phyloP scores from a whole-genome alignment of 345 rosid species.

The Eucalyptus urophylla region DNA sequence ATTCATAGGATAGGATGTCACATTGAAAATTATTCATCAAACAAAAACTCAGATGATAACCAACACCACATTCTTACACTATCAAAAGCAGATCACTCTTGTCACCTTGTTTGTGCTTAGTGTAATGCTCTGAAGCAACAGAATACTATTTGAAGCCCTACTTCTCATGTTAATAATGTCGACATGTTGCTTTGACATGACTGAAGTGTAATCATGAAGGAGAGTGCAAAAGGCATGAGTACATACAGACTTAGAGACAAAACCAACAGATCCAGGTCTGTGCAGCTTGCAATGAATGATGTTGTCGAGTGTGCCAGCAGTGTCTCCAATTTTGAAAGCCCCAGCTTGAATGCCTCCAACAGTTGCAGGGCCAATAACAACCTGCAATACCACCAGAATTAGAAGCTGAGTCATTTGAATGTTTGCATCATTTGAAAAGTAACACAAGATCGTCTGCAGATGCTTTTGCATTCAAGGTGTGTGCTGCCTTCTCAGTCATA shows the following conservation, averaged over 20 bases:
- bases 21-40: not conserved
- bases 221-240: not conserved
- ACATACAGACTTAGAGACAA: conserved; percentile 96
- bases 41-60: not conserved
- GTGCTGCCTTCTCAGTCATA: not conserved
- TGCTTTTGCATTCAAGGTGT: not conserved
- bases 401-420: not conserved
- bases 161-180: not conserved
- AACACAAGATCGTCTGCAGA: not conserved
- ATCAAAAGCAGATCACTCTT: not conserved
- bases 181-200: not conserved
- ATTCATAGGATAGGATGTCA: not conserved
- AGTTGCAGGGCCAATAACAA: conserved; percentile 97
- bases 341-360: conserved; percentile 99
- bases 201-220: not conserved
- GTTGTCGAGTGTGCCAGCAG: conserved; percentile 97
- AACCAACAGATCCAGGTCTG: conserved; percentile 98
- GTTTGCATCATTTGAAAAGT: not conserved
- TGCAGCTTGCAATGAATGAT: conserved; percentile 83
- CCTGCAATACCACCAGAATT: conserved; percentile 31
- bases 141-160: not conserved
- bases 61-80: not conserved
- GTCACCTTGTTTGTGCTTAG: not conserved
- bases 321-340: conserved; percentile 97
- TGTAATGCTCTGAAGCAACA: not conserved